A percentile compares a stretch with the other conserved stretches of the same genome.
Conservation (phyloP, 148 eudicot genomes). For the Nepenthes gracilis region DNA sequence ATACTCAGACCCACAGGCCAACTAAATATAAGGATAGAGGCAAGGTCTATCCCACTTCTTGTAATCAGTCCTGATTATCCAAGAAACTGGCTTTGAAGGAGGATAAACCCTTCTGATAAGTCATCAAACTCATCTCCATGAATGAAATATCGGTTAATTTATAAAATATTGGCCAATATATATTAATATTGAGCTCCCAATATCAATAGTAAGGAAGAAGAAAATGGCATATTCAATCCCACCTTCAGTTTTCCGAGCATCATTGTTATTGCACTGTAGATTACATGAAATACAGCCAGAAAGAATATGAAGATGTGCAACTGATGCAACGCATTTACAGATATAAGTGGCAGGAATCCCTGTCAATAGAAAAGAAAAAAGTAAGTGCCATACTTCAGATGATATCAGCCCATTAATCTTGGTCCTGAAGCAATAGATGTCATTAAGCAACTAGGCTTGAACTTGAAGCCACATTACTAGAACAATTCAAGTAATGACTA, state of each 20-base stretch:
- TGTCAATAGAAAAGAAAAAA: conserved; percentile 13
- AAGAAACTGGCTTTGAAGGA: too few species aligned
- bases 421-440: too few species aligned
- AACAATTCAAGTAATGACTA: too few species aligned
- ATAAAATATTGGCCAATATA: too few species aligned
- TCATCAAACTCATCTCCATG: too few species aligned
- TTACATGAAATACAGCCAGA: conserved; percentile 82
- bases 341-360: conserved; percentile 71
- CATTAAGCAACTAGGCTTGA: too few species aligned
- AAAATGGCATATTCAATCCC: background rate
- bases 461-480: too few species aligned
- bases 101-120: too few species aligned
- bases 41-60: background rate
- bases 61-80: too few species aligned
- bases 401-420: too few species aligned
- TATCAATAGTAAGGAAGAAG: background rate
- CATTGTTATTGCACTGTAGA: conserved; percentile 76
- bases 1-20: background rate
- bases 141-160: too few species aligned
- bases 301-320: conserved; percentile 93
- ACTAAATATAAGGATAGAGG: background rate
- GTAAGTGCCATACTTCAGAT: background rate
- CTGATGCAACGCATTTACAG: conserved; percentile 67
- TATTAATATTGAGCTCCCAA: too few species aligned
- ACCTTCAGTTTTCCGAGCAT: conserved; percentile 82